Conservation (phyloP, 2,329 filamentous ascomycete species). For the Colletotrichum musicola region DNA sequence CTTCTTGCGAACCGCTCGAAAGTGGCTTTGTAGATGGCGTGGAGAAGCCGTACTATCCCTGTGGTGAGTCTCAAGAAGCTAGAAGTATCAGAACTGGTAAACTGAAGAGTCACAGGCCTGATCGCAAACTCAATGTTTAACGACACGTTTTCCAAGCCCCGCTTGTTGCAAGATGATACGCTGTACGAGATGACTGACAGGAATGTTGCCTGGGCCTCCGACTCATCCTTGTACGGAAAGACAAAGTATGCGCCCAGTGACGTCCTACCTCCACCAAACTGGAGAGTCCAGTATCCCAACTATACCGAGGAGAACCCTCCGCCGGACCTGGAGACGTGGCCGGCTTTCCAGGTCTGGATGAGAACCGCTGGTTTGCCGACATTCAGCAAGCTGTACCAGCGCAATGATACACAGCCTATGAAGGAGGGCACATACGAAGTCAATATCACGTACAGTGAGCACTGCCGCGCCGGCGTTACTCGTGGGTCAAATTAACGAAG, state of each 20-base stretch:
- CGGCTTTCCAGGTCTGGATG: conserved; percentile 99
- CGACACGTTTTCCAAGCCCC: conserved; percentile 82
- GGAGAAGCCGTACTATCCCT: conserved; percentile 88
- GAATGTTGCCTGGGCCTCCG: conserved; percentile 86
- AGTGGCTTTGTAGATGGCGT: conserved; percentile 62
- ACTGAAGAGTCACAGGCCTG: conserved; percentile 60
- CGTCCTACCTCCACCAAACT: conserved; percentile 88
- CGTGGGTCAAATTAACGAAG: background rate
- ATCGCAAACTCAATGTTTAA: conserved; percentile 99
- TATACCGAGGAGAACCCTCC: conserved; percentile 72
- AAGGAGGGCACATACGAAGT: conserved; percentile 79
- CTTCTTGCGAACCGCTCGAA: conserved; percentile 82
- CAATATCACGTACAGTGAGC: conserved; percentile 82
- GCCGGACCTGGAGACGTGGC: conserved; percentile 79
- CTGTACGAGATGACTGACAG: conserved; percentile 83
- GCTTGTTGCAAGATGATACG: conserved; percentile 59
- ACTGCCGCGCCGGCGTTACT: background rate
- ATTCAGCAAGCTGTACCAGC: conserved; percentile 92
- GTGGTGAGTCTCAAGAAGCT: conserved; percentile 57
- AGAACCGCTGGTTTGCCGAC: conserved; percentile 92
- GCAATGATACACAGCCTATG: conserved; percentile 82
- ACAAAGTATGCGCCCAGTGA: conserved; percentile 74
- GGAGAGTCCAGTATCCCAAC: conserved; percentile 77
- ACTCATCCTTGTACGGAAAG: conserved; percentile 81
- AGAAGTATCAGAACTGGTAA: background rate